Evolutionary conservation across 1,284 basidiomycete species (phyloP).

Genomic region (Irpex rosettiformis): DNA sequence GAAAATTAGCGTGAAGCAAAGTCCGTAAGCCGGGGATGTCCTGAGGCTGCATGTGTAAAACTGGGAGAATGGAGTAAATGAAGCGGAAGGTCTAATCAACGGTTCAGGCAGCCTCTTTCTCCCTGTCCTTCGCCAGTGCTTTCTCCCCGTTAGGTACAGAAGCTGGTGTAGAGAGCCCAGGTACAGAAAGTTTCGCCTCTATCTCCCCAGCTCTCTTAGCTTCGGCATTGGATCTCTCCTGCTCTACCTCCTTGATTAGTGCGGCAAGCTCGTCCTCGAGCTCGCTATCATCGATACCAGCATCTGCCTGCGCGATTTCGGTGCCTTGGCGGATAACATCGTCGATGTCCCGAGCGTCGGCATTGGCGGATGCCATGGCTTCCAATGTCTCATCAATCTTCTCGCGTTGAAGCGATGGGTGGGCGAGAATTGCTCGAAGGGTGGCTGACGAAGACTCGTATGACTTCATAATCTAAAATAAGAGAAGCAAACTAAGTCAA

Average conservation of each 20-base stretch:
- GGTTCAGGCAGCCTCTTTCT: background rate
- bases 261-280: conserved; percentile 58
- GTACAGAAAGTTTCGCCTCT: conserved; percentile 4
- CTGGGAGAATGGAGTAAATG: too few species aligned
- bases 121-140: background rate
- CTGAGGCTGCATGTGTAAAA: too few species aligned
- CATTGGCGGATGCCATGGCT: conserved; percentile 77
- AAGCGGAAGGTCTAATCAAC: too few species aligned
- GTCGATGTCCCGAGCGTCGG: conserved; percentile 81
- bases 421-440: conserved; percentile 69
- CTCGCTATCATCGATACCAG: conserved; percentile 50
- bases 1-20: background rate
- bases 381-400: conserved; percentile 86
- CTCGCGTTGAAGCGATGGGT: conserved; percentile 76
- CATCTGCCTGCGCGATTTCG: conserved; percentile 51
- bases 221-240: conserved; percentile 41
- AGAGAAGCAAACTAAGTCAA: background rate
- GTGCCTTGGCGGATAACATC: conserved; percentile 69
- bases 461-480: conserved; percentile 72
- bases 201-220: conserved; percentile 26
- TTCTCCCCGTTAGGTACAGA: background rate
- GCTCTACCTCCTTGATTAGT: conserved; percentile 48
- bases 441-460: conserved; percentile 83
- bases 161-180: background rate
- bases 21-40: too few species aligned